phyloP scores from a whole-genome alignment of 441 rosid genomes.

The Codiaeum variegatum region DNA sequence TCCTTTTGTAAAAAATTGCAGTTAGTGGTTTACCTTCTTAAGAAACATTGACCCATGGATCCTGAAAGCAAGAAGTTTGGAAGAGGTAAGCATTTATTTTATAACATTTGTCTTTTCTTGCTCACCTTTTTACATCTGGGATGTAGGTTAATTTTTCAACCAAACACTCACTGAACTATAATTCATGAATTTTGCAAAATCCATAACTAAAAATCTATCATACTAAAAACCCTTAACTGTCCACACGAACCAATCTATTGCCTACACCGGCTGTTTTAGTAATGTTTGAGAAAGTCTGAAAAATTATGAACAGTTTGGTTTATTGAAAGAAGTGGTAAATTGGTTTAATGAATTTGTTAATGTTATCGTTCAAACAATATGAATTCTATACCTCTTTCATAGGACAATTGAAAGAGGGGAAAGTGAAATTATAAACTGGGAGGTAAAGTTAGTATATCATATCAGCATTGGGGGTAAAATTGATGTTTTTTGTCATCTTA shows the following conservation, averaged over 20 bases:
- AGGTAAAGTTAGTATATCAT: not conserved
- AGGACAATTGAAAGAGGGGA: not conserved
- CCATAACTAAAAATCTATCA: too few species aligned
- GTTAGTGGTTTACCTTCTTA: conserved; percentile 29
- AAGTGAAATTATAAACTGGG: not conserved
- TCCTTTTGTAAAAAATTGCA: conserved; percentile 22
- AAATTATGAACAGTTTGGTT: not conserved
- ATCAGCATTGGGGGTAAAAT: not conserved
- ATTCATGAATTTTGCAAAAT: too few species aligned
- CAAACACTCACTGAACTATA: too few species aligned
- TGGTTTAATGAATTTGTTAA: not conserved
- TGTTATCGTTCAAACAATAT: not conserved
- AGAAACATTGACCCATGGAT: conserved; percentile 48
- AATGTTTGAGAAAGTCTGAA: not conserved
- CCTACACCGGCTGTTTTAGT: not conserved
- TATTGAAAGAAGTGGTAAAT: not conserved
- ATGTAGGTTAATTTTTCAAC: too few species aligned
- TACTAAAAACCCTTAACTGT: too few species aligned
- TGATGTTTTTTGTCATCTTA: not conserved
- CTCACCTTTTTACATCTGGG: not conserved
- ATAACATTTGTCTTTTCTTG: not conserved
- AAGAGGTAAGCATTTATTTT: conserved; percentile 36
- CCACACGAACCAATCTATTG: not conserved
- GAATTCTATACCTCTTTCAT: not conserved
- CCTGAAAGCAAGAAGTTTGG: conserved; percentile 59